A percentile compares a stretch with the other conserved stretches of the same genome.
Conservation (phyloP, 179 eudicot species). For the Camellia oleifera region DNA sequence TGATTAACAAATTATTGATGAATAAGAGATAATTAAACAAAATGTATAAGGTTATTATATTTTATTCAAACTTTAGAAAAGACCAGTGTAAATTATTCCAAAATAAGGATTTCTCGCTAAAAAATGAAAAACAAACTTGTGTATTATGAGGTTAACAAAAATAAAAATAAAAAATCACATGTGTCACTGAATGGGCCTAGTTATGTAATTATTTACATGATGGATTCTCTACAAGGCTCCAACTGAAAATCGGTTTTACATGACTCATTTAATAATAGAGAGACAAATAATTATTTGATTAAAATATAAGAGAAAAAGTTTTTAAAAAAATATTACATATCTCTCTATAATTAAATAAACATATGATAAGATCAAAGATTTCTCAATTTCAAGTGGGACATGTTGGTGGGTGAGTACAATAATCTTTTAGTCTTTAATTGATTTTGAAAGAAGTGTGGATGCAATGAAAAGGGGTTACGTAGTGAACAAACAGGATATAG, state of each 20-base stretch:
- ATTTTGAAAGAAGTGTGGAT: neutral
- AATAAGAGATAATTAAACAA: too few relatives aligned
- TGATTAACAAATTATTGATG: too few relatives aligned
- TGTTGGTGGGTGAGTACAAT: neutral
- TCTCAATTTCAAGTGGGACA: neutral
- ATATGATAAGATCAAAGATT: too few relatives aligned
- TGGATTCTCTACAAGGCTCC: neutral
- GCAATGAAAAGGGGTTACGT: neutral
- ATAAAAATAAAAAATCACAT: too few relatives aligned
- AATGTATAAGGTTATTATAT: too few relatives aligned
- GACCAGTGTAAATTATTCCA: too few relatives aligned
- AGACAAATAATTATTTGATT: too few relatives aligned
- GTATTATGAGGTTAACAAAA: neutral
- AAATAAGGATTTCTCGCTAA: neutral
- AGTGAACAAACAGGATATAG: neutral
- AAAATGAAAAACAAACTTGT: too few relatives aligned
- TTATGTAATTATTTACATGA: neutral
- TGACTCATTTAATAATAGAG: neutral
- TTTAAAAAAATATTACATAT: too few relatives aligned
- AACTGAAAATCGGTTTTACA: neutral
- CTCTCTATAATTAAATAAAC: too few relatives aligned
- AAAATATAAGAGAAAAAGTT: too few relatives aligned
- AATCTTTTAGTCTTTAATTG: neutral
- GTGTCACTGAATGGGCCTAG: neutral
- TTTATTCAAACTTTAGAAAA: too few relatives aligned